A percentile compares a stretch with the other conserved stretches of the same genome.
Evolutionary conservation across 768 basidiomycete species (phyloP).

Genomic region (Fibroporia radiculosa): DNA sequence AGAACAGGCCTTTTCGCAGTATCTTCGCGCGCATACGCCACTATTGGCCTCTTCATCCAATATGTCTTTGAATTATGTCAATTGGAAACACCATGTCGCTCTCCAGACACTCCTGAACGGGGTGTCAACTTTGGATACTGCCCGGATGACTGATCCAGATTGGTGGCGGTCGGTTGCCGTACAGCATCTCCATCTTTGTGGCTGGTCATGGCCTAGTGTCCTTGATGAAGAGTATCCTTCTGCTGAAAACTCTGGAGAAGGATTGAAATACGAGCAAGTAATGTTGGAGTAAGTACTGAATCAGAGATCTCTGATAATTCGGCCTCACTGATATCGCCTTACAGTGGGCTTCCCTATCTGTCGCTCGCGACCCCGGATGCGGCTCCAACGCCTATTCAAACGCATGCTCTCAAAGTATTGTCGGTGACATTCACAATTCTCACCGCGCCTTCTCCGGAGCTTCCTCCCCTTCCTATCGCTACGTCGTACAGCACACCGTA

Average conservation of each 20-base stretch:
- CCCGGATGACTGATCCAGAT: constrained; percentile 4
- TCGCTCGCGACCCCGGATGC: constrained; percentile 37
- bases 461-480: not conserved
- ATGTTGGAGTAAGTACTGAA: constrained; percentile 22
- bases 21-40: not conserved
- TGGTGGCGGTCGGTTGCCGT: constrained; percentile 14
- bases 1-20: not conserved
- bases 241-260: constrained; percentile 13
- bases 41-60: not conserved
- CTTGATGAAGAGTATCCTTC: constrained; percentile 31
- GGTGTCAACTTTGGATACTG: not conserved
- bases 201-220: constrained; percentile 36
- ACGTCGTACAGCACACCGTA: constrained; percentile 5
- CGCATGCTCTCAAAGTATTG: constrained; percentile 58
- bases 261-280: constrained; percentile 27
- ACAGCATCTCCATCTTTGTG: constrained; percentile 24
- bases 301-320: not conserved
- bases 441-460: constrained; percentile 18
- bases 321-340: not conserved
- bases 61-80: constrained; percentile 6
- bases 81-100: constrained; percentile 21
- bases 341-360: constrained; percentile 48
- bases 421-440: constrained; percentile 48
- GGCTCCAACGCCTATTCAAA: constrained; percentile 49
- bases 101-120: constrained; percentile 13